Conservation (phyloP, 768 basidiomycete species). For the Leucocoprinus sp. region DNA sequence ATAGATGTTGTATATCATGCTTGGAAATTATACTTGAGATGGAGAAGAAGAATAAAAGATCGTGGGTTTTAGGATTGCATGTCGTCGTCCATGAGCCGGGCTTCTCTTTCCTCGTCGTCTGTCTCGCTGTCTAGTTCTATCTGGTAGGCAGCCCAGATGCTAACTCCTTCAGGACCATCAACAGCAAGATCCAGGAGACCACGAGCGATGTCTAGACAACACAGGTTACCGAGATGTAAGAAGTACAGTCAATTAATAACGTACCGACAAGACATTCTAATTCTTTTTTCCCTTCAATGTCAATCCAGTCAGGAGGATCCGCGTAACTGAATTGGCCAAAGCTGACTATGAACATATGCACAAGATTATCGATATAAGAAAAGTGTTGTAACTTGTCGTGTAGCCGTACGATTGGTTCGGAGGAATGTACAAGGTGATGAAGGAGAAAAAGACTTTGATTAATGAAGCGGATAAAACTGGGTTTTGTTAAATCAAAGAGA, state of each 20-base stretch:
- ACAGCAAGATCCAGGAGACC: slow-evolving; percentile 60
- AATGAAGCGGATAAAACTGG: slow-evolving; percentile 31
- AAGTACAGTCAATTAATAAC: slow-evolving; percentile 13
- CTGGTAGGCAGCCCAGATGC: slow-evolving; percentile 55
- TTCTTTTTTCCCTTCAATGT: slow-evolving; percentile 27
- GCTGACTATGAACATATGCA: slow-evolving; percentile 67
- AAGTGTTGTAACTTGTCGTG: slow-evolving; percentile 51
- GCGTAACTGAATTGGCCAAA: slow-evolving; percentile 71
- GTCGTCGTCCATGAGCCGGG: slow-evolving; percentile 28
- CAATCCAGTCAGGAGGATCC: slow-evolving; percentile 55
- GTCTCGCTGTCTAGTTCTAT: slow-evolving; percentile 32
- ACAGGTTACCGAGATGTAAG: slow-evolving; percentile 3
- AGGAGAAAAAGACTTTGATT: slow-evolving; percentile 51
- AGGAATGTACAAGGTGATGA: slow-evolving; percentile 51
- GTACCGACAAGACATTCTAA: slow-evolving; percentile 42
- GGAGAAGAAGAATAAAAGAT: background rate
- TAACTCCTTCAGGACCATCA: slow-evolving; percentile 64
- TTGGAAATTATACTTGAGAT: background rate
- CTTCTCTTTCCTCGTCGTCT: slow-evolving; percentile 58
- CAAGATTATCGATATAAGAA: slow-evolving; percentile 49
- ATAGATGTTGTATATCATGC: too few species aligned
- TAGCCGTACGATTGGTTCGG: slow-evolving; percentile 41
- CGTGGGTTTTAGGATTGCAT: slow-evolving; percentile 4
- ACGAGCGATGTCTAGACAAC: slow-evolving; percentile 43
- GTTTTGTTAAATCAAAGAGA: background rate